These are phyloP conservation scores for Fusarium sambucinum DNA, from an alignment of 2,329 filamentous ascomycete genomes.

Conservation along the genomic window DNA sequence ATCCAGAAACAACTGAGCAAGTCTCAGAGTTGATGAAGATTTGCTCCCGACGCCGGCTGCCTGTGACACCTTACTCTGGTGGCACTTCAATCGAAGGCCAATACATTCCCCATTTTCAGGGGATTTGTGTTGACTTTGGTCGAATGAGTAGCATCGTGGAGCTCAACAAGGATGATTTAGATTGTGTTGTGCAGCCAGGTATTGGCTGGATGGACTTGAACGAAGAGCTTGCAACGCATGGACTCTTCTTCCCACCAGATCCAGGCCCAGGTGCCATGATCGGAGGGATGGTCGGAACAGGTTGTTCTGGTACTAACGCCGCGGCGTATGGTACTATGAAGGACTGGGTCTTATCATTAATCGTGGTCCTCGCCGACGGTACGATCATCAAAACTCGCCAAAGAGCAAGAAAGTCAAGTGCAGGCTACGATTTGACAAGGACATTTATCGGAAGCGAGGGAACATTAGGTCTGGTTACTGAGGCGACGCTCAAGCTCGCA, in stretches of 20 bases:
- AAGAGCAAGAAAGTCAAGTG: constrained; percentile 81
- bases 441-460: too few species aligned
- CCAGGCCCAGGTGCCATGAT: constrained; percentile 80
- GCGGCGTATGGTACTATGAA: constrained; percentile 88
- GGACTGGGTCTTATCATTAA: constrained; percentile 86
- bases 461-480: too few species aligned
- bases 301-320: constrained; percentile 81
- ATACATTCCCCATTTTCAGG: too few species aligned
- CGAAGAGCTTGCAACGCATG: constrained; percentile 73
- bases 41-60: too few species aligned
- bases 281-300: constrained; percentile 85
- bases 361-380: constrained; percentile 82
- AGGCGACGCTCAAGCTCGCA: too few species aligned
- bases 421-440: constrained; percentile 84
- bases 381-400: constrained; percentile 81
- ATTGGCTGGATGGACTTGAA: constrained; percentile 93
- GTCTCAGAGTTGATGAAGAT: too few species aligned
- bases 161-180: constrained; percentile 89
- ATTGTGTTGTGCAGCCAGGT: constrained; percentile 89
- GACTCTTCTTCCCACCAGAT: constrained; percentile 91
- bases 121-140: too few species aligned
- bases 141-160: too few species aligned
- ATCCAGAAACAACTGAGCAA: too few species aligned
- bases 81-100: too few species aligned
- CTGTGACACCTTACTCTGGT: too few species aligned